Evolutionary conservation across 176 grass and related monocot species (phyloP).

Genomic region (Ananas comosus): DNA sequence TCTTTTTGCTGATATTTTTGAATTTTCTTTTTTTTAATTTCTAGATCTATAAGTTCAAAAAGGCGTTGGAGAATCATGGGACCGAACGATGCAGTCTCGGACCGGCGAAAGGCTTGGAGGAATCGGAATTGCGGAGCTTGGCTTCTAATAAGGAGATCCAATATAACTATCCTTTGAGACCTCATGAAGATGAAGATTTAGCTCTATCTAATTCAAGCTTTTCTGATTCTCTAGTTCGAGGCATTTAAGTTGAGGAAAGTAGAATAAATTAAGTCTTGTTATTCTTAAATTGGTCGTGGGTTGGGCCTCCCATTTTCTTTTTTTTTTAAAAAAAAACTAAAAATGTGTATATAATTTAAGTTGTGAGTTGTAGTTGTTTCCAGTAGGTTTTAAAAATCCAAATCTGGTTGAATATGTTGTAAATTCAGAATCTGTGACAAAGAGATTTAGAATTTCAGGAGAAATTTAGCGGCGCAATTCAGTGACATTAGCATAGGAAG

Average conservation of each 20-base stretch:
- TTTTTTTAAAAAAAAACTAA: not conserved
- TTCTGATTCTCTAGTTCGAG: not conserved
- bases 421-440: too few relatives aligned
- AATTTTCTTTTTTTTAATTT: conserved; percentile 7
- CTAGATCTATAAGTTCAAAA: conserved; percentile 59
- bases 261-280: too few relatives aligned
- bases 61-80: conserved; percentile 46
- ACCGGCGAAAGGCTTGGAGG: conserved; percentile 29
- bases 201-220: not conserved
- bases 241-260: not conserved
- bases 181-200: conserved; percentile 1
- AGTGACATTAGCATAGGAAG: too few relatives aligned
- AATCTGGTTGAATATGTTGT: not conserved
- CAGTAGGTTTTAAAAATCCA: not conserved
- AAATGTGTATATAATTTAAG: not conserved
- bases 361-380: not conserved
- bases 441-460: too few relatives aligned
- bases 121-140: conserved; percentile 21
- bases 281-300: too few relatives aligned
- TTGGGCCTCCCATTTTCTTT: not conserved
- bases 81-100: conserved; percentile 11
- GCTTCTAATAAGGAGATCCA: conserved; percentile 16
- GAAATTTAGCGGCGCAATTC: too few relatives aligned
- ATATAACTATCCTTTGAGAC: conserved; percentile 9
- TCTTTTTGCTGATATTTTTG: not conserved